Evolutionary conservation across 768 basidiomycete species (phyloP), one percentile per base, ranked within the genome.

Genomic region (Agrocybe praecox): DNA sequence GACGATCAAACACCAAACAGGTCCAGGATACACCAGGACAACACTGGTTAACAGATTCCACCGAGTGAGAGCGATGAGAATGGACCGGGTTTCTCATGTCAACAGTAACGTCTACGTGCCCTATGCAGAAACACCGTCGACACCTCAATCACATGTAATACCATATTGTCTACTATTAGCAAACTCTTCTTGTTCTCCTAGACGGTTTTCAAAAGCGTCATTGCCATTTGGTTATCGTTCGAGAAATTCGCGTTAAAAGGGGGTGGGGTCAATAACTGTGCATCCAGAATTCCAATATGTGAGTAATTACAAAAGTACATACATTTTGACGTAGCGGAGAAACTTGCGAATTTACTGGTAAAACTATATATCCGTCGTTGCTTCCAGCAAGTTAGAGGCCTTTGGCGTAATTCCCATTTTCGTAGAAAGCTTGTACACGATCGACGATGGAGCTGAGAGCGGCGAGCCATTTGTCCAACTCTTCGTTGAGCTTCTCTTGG

Each of bases 401-500:
- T 64, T 85, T 76, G 23, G 76, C 82, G 59, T 89, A 79, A 15
- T 75, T 77, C 40, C 83, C 86, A 59, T 82, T 76, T 58, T 79
- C 80, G 65, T 90, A 87, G 70, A 87, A 89, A 6, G 71, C 72
- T 62, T 83, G 75, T 74, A 90, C 72, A 53, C 80, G 76, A 36
- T 61, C 57, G 22, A 88, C 80, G 51, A 87, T 87, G 32, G 58
- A 67, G 58, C 80, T 76, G 36, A 92, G 76, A 1, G 85, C 87
- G 2, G 65, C 74, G n/a, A 92, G 75, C 90, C 90, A 92, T 61
- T 75, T 81, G 63, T 85, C 68, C 29, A 92, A 72, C 46, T 83
- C 82, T n/a, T 73, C 70, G 62, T 78, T 74, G 52, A 92, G 74
- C 54, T 80, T 77, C 52, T 84, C 86, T 46, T 74, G 68, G 6